Evolutionary conservation across 2,329 filamentous ascomycete genomes (phyloP), one percentile per base, ranked within the genome.

Genomic region (Ophiosphaerella korrae): DNA sequence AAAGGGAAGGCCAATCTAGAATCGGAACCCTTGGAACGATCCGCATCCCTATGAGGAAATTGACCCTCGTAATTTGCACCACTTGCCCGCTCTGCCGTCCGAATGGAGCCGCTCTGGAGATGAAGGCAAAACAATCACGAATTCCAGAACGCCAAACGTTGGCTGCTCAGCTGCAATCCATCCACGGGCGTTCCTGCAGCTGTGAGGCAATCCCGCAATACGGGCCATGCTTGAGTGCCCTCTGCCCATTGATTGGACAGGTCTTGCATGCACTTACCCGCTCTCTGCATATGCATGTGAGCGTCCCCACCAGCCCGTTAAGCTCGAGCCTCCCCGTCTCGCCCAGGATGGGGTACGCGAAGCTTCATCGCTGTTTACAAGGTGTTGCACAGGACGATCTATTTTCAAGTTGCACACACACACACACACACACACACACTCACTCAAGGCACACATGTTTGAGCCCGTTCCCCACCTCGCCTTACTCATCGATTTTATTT

Each of bases 221-320:
- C 60, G 62, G 56, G 26, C 46, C 55, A 49, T 45, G 54, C 66
- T 64, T 64, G 58, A 48, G 47, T 39, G 31, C 33, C 37, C 14
- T 35, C 40, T 33, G 47, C 37, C 38, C 35, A 13, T 35, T 55
- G 52, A 71, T 71, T 71, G 70, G 69, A 21, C 48, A 52, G 49
- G 62, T 66, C 56, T 48, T 45, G 58, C 38, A 62, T 72, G 70
- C 67, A 72, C 52, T 45, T 58, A 68, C 68, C 70, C 70, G 70
- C 60, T 53, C 57, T 52, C 18, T 72, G 68, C 70, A 72, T 71
- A 71, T 73, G 70, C 69, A 55, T 70, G 69, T 70, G 62, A 70
- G 57, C 46, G 63, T 62, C 67, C 68, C 63, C 69, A 65, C 52
- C 38, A 46, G 44, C 44, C 31, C 44, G 44, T 36, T 14, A 40